Conservation (phyloP, 176 grass and related monocot species). For the Avena sativa region DNA sequence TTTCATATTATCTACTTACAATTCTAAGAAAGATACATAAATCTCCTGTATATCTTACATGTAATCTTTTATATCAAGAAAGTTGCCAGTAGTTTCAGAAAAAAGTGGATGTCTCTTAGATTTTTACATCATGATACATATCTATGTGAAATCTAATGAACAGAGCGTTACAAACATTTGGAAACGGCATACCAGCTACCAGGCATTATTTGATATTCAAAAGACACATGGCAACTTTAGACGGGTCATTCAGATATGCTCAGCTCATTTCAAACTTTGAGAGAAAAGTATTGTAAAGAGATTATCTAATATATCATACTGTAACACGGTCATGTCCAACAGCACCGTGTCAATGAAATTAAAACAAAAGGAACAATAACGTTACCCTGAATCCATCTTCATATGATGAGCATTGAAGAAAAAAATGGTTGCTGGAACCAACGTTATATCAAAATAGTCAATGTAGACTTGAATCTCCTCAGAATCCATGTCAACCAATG, state of each 20-base stretch:
- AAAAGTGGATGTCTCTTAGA: background rate
- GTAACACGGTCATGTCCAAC: background rate
- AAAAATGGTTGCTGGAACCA: slow-evolving; percentile 80
- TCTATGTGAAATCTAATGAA: slow-evolving; percentile 11
- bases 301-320: slow-evolving; percentile 15
- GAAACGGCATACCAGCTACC: background rate
- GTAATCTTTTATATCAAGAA: background rate
- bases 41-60: background rate
- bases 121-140: background rate
- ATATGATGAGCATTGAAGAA: slow-evolving; percentile 99
- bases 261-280: background rate
- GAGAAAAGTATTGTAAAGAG: background rate
- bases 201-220: background rate
- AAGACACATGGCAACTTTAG: background rate
- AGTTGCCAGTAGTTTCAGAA: background rate
- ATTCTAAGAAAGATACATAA: background rate
- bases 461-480: slow-evolving; percentile 86
- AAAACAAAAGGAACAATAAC: background rate
- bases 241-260: background rate
- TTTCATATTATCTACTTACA: background rate
- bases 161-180: background rate
- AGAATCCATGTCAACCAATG: slow-evolving; percentile 74
- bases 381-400: slow-evolving; percentile 95
- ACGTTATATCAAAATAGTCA: slow-evolving; percentile 90
- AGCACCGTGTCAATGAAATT: slow-evolving; percentile 21